Conservation (phyloP, 1,284 basidiomycete species). For the Ustilago xerochloae region DNA sequence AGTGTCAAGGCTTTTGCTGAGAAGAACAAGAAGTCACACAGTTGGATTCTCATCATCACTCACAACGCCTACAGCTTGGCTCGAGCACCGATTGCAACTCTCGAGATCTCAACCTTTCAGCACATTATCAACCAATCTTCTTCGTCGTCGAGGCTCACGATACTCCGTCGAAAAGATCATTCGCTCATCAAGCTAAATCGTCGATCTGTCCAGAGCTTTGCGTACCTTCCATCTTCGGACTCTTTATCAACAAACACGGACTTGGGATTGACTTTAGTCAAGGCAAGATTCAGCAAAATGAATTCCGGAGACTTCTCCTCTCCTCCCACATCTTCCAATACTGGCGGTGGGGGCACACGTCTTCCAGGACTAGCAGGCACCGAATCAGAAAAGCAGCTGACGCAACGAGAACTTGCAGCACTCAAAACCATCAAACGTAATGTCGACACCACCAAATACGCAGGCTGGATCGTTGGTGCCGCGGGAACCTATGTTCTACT, state of each 20-base stretch:
- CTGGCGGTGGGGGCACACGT: slow-evolving; percentile 5
- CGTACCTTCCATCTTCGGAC: too few relatives aligned
- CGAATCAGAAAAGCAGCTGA: slow-evolving; percentile 44
- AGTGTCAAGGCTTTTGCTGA: background rate
- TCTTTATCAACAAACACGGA: too few relatives aligned
- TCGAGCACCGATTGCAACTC: background rate
- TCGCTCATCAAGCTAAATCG: background rate
- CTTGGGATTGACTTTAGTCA: too few relatives aligned
- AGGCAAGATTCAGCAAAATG: too few relatives aligned
- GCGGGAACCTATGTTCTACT: slow-evolving; percentile 27
- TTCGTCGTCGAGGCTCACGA: too few relatives aligned
- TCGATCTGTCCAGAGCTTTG: background rate
- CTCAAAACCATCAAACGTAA: slow-evolving; percentile 45
- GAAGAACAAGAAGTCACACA: background rate
- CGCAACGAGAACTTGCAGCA: slow-evolving; percentile 39
- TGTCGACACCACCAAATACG: slow-evolving; percentile 43
- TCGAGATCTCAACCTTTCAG: background rate
- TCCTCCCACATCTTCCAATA: background rate
- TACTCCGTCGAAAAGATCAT: too few relatives aligned
- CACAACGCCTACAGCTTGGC: background rate
- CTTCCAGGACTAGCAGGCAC: slow-evolving; percentile 39
- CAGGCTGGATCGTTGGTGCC: slow-evolving; percentile 46
- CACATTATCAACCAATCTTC: background rate
- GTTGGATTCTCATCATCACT: slow-evolving; percentile 1
- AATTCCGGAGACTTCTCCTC: too few relatives aligned